phyloP scores from a whole-genome alignment of 2,329 filamentous ascomycete genomes.

The Talaromyces marneffei region DNA sequence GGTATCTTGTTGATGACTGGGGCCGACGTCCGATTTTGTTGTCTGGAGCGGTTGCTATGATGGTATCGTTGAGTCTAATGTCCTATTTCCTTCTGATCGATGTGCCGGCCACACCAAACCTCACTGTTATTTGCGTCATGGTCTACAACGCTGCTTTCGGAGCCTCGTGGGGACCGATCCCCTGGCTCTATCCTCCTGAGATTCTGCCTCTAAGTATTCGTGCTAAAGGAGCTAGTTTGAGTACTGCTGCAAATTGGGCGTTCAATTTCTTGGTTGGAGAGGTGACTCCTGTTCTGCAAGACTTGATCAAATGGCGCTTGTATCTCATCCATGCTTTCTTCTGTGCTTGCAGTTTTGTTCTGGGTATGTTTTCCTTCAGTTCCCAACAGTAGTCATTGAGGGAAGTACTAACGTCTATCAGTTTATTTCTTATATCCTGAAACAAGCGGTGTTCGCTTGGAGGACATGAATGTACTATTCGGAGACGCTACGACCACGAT shows the following conservation, averaged over 20 bases:
- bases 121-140: conserved; percentile 95
- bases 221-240: conserved; percentile 93
- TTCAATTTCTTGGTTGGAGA: conserved; percentile 97
- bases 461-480: conserved; percentile 94
- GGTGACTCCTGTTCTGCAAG: conserved; percentile 88
- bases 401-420: conserved; percentile 32
- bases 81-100: conserved; percentile 95
- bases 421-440: conserved; percentile 98
- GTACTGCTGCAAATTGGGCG: conserved; percentile 95
- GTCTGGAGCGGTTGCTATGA: conserved; percentile 84
- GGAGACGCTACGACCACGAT: conserved; percentile 84
- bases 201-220: conserved; percentile 94
- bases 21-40: conserved; percentile 84
- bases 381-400: background rate
- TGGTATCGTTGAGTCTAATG: conserved; percentile 77
- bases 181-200: conserved; percentile 98
- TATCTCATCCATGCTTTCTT: conserved; percentile 97
- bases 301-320: conserved; percentile 85
- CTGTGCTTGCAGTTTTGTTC: conserved; percentile 88
- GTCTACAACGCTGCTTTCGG: conserved; percentile 97
- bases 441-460: conserved; percentile 87
- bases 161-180: conserved; percentile 95
- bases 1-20: conserved; percentile 93
- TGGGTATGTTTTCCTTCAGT: conserved; percentile 62
- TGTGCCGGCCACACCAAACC: conserved; percentile 64